Conservation (phyloP, 768 basidiomycete species). For the Lentinus brumalis region DNA sequence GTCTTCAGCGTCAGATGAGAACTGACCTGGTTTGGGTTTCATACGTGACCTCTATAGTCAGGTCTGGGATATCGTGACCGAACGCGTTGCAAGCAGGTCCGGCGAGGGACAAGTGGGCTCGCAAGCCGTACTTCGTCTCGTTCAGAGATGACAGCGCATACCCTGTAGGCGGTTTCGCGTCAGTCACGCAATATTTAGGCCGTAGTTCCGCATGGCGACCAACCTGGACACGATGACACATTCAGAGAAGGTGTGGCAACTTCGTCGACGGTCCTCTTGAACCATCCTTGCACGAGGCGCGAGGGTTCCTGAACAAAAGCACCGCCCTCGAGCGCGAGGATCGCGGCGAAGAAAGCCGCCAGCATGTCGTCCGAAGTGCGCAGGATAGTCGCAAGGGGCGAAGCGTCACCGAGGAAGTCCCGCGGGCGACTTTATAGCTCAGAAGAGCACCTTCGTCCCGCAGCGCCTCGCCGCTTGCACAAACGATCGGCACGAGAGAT, state of each 20-base stretch:
- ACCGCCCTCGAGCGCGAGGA: constrained; percentile 15
- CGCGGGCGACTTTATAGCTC: constrained; percentile 13
- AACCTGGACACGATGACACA: constrained; percentile 33
- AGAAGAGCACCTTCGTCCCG: neutral
- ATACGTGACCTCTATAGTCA: constrained; percentile 69
- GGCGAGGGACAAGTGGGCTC: constrained; percentile 54
- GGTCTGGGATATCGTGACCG: constrained; percentile 55
- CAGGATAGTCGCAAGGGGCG: constrained; percentile 7
- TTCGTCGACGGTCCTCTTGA: constrained; percentile 2
- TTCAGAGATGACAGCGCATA: constrained; percentile 51
- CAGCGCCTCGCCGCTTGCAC: neutral
- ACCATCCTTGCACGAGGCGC: neutral
- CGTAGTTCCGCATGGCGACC: constrained; percentile 1
- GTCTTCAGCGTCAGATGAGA: neutral
- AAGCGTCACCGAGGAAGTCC: constrained; percentile 16
- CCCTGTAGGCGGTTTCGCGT: constrained; percentile 37
- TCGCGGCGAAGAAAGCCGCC: constrained; percentile 13
- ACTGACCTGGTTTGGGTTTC: constrained; percentile 54
- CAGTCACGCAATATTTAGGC: neutral
- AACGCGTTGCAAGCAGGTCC: constrained; percentile 67
- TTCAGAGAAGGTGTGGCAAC: constrained; percentile 22
- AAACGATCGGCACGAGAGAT: neutral
- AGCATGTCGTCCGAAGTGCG: constrained; percentile 3
- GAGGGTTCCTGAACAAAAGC: constrained; percentile 14
- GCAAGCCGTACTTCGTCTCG: constrained; percentile 50